Conservation (phyloP, 169 alveolate genomes). For the Eimeria praecox region DNA sequence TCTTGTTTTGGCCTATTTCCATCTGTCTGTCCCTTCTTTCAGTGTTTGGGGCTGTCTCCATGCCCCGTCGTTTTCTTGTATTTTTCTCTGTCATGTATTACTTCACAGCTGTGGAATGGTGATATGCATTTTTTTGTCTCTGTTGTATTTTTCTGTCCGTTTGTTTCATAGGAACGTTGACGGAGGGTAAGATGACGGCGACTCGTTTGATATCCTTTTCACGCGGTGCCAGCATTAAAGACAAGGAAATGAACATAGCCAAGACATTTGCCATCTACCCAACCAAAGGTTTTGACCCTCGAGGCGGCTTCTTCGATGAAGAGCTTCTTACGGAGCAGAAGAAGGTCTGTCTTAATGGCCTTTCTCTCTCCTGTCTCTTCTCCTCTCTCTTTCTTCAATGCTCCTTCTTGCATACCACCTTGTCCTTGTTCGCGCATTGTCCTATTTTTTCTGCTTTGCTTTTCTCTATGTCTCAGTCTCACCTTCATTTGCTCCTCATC, state of each 20-base stretch:
- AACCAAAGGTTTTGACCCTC: slow-evolving; percentile 93
- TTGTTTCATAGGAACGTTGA: slow-evolving; percentile 95
- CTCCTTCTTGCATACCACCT: neutral
- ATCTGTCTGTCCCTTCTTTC: too few relatives aligned
- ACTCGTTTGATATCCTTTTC: slow-evolving; percentile 90
- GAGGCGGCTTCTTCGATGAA: slow-evolving; percentile 92
- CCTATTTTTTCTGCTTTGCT: too few relatives aligned
- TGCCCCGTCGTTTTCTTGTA: neutral
- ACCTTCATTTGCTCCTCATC: too few relatives aligned
- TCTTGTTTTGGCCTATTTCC: too few relatives aligned
- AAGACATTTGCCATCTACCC: slow-evolving; percentile 88
- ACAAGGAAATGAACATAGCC: neutral
- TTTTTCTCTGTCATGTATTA: neutral
- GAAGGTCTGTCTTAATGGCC: slow-evolving; percentile 1
- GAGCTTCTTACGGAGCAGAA: slow-evolving; percentile 82
- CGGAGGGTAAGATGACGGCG: slow-evolving; percentile 97
- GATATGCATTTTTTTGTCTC: too few relatives aligned
- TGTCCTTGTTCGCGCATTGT: neutral
- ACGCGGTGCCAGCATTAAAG: slow-evolving; percentile 72
- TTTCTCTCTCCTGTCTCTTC: neutral
- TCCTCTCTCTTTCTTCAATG: neutral
- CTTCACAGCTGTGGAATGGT: neutral
- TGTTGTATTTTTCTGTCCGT: neutral
- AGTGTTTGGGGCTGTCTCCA: too few relatives aligned
- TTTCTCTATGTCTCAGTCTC: too few relatives aligned